Evolutionary conservation across 2,329 filamentous ascomycete species (phyloP).

Genomic region (Colletotrichum limetticola): DNA sequence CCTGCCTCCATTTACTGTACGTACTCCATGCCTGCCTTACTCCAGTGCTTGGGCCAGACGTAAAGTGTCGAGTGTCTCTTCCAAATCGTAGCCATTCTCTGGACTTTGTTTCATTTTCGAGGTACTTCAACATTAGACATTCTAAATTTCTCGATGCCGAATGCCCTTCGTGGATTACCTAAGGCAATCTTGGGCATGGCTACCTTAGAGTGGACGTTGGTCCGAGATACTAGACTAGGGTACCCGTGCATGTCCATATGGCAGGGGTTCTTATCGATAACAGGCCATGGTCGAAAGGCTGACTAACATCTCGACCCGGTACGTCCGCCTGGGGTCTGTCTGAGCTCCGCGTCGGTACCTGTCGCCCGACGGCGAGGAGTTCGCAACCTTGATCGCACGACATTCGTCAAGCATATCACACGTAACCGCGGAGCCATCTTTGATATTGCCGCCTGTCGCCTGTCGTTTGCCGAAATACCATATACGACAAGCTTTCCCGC

Average conservation of each 20-base stretch:
- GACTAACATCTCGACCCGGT: conserved; percentile 20
- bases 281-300: not conserved
- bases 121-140: not conserved
- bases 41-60: not conserved
- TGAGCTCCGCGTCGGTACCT: conserved; percentile 22
- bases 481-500: not conserved
- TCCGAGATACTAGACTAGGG: not conserved
- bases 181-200: not conserved
- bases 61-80: not conserved
- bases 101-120: not conserved
- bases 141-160: not conserved
- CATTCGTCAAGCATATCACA: conserved; percentile 17
- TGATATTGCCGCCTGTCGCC: not conserved
- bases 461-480: not conserved
- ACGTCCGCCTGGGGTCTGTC: conserved; percentile 11
- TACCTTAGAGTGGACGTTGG: not conserved
- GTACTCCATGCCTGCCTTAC: not conserved
- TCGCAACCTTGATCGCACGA: conserved; percentile 34
- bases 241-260: not conserved
- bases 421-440: not conserved
- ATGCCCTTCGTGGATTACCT: not conserved
- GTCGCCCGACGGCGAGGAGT: conserved; percentile 25
- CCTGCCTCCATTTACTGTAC: not conserved
- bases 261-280: conserved; percentile 25
- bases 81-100: not conserved